Evolutionary conservation across 2,329 filamentous ascomycete species (phyloP).

Genomic region (Monilinia fructigena): DNA sequence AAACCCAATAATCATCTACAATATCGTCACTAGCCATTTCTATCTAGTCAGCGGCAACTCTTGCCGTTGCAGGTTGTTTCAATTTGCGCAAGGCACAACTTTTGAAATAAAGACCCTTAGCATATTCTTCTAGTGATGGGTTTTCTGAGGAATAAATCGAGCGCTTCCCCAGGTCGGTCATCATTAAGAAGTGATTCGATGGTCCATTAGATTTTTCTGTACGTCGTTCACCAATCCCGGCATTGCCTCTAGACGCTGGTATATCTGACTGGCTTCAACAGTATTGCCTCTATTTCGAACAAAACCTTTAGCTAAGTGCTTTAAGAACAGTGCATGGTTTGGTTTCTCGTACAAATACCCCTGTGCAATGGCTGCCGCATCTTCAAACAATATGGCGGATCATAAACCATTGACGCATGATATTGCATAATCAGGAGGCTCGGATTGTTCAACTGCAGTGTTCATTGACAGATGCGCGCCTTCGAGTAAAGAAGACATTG

Average conservation of each 20-base stretch:
- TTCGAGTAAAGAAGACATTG: background rate
- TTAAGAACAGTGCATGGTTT: constrained; percentile 11
- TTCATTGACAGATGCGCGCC: background rate
- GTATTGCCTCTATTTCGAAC: constrained; percentile 15
- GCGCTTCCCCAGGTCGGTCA: constrained; percentile 11
- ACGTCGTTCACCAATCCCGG: background rate
- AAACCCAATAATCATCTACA: constrained; percentile 5
- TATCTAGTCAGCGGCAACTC: constrained; percentile 5
- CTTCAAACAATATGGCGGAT: constrained; percentile 12
- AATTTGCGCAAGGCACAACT: constrained; percentile 11
- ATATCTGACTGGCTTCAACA: constrained; percentile 16
- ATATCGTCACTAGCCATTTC: background rate
- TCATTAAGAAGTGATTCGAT: constrained; percentile 16
- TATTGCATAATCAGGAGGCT: constrained; percentile 9
- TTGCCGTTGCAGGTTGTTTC: constrained; percentile 13
- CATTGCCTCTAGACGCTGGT: constrained; percentile 11
- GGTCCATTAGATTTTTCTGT: constrained; percentile 10
- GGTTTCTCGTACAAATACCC: constrained; percentile 16
- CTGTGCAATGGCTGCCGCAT: constrained; percentile 9
- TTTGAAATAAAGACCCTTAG: background rate
- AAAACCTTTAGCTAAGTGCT: constrained; percentile 13
- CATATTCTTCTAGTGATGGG: background rate
- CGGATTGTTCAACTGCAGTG: background rate
- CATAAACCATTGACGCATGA: constrained; percentile 8
- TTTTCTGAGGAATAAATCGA: constrained; percentile 9